Percentiles rank a stretch among this genome's conserved stretches.
Evolutionary conservation across 306 rosid species (phyloP).

Genomic region (Begonia loranthoides): DNA sequence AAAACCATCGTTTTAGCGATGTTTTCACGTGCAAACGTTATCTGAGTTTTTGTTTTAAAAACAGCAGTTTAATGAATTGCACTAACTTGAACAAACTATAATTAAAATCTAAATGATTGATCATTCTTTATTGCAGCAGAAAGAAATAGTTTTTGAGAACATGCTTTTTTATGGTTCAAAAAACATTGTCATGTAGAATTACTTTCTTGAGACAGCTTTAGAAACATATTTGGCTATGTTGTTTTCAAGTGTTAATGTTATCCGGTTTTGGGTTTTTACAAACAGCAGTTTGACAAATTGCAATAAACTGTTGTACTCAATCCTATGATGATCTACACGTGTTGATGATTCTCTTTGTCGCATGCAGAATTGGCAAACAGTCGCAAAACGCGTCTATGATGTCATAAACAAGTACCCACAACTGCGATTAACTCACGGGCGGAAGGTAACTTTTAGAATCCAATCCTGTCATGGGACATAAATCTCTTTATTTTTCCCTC

Average conservation of each 20-base stretch:
- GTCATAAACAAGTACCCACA: slow-evolving; percentile 53
- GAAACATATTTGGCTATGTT: too few relatives aligned
- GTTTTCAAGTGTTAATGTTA: background rate
- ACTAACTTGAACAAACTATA: background rate
- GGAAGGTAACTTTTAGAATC: slow-evolving; percentile 47
- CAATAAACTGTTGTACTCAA: slow-evolving; percentile 2
- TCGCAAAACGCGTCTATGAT: slow-evolving; percentile 50
- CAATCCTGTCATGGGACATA: background rate
- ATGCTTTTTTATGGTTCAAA: too few relatives aligned
- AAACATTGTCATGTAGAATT: too few relatives aligned
- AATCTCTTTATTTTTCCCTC: slow-evolving; percentile 1
- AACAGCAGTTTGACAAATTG: background rate
- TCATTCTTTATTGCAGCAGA: too few relatives aligned
- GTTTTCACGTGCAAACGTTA: background rate
- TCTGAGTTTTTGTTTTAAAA: background rate
- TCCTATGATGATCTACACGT: too few relatives aligned
- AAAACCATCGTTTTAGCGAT: too few relatives aligned
- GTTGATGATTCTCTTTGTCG: too few relatives aligned
- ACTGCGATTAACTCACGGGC: slow-evolving; percentile 71
- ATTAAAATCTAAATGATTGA: too few relatives aligned
- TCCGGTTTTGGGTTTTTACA: background rate
- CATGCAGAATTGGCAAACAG: slow-evolving; percentile 51
- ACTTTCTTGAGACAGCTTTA: too few relatives aligned
- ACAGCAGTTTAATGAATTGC: background rate
- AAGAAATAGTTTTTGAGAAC: too few relatives aligned